Evolutionary conservation across 1,284 basidiomycete species (phyloP).

Genomic region (Trichosporon ovoides): DNA sequence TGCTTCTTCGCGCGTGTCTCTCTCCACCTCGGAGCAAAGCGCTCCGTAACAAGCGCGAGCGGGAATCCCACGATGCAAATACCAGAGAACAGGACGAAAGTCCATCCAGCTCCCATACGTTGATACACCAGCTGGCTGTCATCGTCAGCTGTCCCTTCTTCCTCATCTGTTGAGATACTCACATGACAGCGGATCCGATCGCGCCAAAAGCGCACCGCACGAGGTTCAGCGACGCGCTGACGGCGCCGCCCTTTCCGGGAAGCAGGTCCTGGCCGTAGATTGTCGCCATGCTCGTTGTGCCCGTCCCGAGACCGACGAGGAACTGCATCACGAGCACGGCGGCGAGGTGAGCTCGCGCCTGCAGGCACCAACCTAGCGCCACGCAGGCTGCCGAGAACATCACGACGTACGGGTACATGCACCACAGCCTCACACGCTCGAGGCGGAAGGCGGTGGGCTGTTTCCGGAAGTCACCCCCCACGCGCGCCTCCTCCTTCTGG

Average conservation of each 20-base stretch:
- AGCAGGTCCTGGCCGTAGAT: slow-evolving; percentile 45
- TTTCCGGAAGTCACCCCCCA: slow-evolving; percentile 39
- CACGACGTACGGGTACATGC: slow-evolving; percentile 29
- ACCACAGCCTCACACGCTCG: slow-evolving; percentile 34
- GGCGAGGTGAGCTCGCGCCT: slow-evolving; percentile 32
- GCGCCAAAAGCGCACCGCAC: slow-evolving; percentile 47
- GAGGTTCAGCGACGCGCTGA: slow-evolving; percentile 46
- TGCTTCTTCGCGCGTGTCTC: slow-evolving; percentile 13
- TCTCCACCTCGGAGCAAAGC: slow-evolving; percentile 34
- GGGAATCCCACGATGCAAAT: slow-evolving; percentile 30
- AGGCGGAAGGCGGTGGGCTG: slow-evolving; percentile 37
- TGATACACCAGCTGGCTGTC: slow-evolving; percentile 33
- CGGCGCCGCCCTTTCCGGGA: slow-evolving; percentile 43
- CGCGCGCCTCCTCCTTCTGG: slow-evolving; percentile 33
- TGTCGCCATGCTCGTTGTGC: slow-evolving; percentile 32
- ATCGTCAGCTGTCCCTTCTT: background rate
- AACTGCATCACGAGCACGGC: slow-evolving; percentile 35
- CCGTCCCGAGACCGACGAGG: slow-evolving; percentile 38
- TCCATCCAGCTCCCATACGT: slow-evolving; percentile 42
- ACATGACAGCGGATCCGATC: slow-evolving; percentile 36
- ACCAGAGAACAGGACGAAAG: slow-evolving; percentile 42
- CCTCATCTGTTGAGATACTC: slow-evolving; percentile 6
- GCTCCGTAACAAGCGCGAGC: slow-evolving; percentile 29
- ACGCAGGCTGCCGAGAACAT: slow-evolving; percentile 26
- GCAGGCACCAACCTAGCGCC: slow-evolving; percentile 38